Evolutionary conservation across 805 yeast genomes (phyloP).

Genomic region (Yarrowia deformans): DNA sequence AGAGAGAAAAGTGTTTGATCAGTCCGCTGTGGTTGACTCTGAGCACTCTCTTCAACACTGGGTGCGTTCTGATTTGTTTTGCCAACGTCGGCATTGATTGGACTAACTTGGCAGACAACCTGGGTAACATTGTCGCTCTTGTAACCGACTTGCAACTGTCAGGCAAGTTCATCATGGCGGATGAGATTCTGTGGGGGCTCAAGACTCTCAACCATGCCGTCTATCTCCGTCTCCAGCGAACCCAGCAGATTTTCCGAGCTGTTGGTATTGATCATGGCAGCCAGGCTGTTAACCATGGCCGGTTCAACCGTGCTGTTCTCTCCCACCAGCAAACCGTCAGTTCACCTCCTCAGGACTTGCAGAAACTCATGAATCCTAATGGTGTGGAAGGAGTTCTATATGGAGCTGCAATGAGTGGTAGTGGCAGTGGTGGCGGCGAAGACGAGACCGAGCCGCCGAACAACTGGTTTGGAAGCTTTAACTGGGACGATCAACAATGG

Average conservation of each 20-base stretch:
- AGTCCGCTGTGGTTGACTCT: conserved; percentile 64
- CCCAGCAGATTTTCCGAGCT: conserved; percentile 51
- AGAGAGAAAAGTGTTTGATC: conserved; percentile 48
- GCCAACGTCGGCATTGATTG: conserved; percentile 54
- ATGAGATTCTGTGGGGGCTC: conserved; percentile 69
- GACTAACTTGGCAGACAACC: conserved; percentile 39
- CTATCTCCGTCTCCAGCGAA: conserved; percentile 55
- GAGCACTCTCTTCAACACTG: conserved; percentile 50
- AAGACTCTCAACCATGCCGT: conserved; percentile 62
- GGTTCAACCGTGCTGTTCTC: conserved; percentile 34
- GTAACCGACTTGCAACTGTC: conserved; percentile 43
- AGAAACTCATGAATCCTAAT: conserved; percentile 35
- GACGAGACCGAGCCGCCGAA: conserved; percentile 26
- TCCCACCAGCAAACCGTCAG: conserved; percentile 22
- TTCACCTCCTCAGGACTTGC: conserved; percentile 35
- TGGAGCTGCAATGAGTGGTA: conserved; percentile 14
- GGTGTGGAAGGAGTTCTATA: conserved; percentile 18
- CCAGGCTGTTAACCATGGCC: conserved; percentile 55
- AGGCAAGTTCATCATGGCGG: conserved; percentile 55
- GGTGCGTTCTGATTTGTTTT: conserved; percentile 54
- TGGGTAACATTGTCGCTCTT: conserved; percentile 42
- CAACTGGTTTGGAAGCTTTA: conserved; percentile 37
- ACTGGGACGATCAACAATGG: conserved; percentile 36
- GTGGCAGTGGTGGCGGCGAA: not conserved
- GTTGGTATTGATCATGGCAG: conserved; percentile 64